Percentiles rank a stretch among this genome's conserved stretches.
Conservation (phyloP, 192 early-diverging fungal species). For the Pilaira anomala region DNA sequence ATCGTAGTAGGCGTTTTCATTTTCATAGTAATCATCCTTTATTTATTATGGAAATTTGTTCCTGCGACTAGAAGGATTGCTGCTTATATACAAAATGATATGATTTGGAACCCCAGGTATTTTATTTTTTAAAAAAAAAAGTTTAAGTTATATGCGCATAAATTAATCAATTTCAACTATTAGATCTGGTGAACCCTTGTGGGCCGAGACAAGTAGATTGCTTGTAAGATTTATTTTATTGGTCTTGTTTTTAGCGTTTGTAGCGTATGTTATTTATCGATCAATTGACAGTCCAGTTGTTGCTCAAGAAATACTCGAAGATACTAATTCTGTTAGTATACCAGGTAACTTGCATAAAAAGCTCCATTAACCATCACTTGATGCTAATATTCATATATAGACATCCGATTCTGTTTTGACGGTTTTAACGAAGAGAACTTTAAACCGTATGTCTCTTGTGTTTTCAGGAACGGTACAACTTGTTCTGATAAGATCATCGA, state of each 20-base stretch:
- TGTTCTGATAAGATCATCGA: not conserved
- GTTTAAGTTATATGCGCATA: too few species aligned
- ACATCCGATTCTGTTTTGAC: not conserved
- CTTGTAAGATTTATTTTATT: slow-evolving; percentile 6
- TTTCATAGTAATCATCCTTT: not conserved
- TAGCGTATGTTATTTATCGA: not conserved
- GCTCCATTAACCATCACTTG: not conserved
- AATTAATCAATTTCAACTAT: not conserved
- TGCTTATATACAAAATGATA: not conserved
- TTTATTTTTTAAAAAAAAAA: too few species aligned
- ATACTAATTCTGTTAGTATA: not conserved
- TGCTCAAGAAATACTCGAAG: not conserved
- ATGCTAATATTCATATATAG: not conserved
- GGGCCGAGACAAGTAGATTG: slow-evolving; percentile 13
- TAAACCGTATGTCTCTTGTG: not conserved
- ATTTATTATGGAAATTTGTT: not conserved
- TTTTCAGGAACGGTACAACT: not conserved
- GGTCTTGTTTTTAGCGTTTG: slow-evolving; percentile 4
- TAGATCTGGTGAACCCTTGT: slow-evolving; percentile 24
- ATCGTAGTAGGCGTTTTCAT: not conserved
- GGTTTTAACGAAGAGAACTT: not conserved
- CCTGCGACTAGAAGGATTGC: not conserved
- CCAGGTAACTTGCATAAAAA: not conserved
- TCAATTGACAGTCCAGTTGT: slow-evolving; percentile 1
- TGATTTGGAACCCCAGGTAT: slow-evolving; percentile 15